Evolutionary conservation across 768 basidiomycete genomes (phyloP), one percentile per base, ranked within the genome.

Genomic region (Scleroderma citrinum): DNA sequence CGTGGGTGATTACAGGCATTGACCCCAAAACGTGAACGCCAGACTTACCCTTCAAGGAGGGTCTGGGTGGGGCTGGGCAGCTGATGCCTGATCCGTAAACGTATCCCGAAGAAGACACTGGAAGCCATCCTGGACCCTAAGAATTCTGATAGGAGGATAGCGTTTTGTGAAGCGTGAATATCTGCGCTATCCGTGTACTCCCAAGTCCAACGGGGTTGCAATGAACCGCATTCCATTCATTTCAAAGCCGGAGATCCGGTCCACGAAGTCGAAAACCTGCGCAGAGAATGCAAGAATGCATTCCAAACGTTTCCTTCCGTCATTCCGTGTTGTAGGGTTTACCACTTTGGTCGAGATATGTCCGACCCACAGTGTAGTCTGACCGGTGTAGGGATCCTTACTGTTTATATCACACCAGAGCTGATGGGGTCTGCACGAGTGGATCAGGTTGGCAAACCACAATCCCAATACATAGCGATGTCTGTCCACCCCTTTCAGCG

Each of bases 1-100:
- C 43, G 43, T 44, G 43, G 14, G 17, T 10, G n/a, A 31, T n/a
- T 16, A 13, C 12, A 3, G 4, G 24, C 24, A 42, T 26, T 20
- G 4, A 44, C 43, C 43, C 43, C 43, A 44, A 32, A 44, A 44
- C 43, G 29, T 44, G 43, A 44, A 19, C 7, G 30, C 30, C 40
- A 21, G 8, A 35, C 34, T 14, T 39, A 17, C 29, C 17, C 17
- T 10, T 44, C 43, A 30, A 17, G 17, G 30, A 44, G 17, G 30
- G 43, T 17, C 43, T 44, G n/a, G 31, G 43, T 44, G 30, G 20
- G 43, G 17, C 43, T 32, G 31, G 40, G 24, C 11, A n/a, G 40
- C 2, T 29, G 24, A 42, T 42, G 6, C 16, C 24, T n/a, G 16
- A 42, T 23, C 24, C 16, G 24, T 21, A 8, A 7, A 24, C 20